Evolutionary conservation across 768 basidiomycete genomes (phyloP), one percentile per base, ranked within the genome.

Genomic region (Trametes cinnabarina): DNA sequence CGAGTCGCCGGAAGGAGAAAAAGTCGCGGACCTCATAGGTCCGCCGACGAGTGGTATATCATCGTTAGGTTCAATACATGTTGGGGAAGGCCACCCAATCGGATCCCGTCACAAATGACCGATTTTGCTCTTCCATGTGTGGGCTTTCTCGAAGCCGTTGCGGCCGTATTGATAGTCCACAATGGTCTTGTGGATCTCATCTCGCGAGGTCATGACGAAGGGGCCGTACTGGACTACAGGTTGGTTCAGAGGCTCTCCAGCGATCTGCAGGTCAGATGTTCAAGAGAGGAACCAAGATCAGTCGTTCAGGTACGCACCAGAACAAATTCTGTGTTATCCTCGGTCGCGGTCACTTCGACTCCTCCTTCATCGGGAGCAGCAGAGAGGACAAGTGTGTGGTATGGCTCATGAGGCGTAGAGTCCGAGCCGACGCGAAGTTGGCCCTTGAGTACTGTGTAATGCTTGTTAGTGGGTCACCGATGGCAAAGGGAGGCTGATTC

Each of bases 111-210:
- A 62, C 40, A 54, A 57, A 49, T 67, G 64, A 7, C 82, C 93
- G 65, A 94, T 93, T 68, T 86, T 78, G 66, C 90, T 92, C 74
- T 86, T 82, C 96, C 95, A 98, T 15, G 77, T 85, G 61, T 85
- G 86, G 7, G 87, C 94, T 62, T 85, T 86, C 73, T 98, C 96
- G 70, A 98, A 98, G 4, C 96, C 96, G 67, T 98, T 97, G 63
- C 66, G 73, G 34, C 85, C 89, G 40, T 74, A 71, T 73, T 85
- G 89, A 69, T 92, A 95, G 65, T 98, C 95, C 26, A 81, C 66
- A 58, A 98, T 73, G 0, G 95, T 92, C 69, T 88, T 78, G 66
- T 88, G 81, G 34, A 96, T 90, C 66, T 94, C 94, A 60, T 87
- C 82, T 23, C 78, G 77, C 2, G 81, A 83, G 10, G 89, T 94